Evolutionary conservation across 805 yeast species (phyloP).

Genomic region (Torulaspora franciscae): DNA sequence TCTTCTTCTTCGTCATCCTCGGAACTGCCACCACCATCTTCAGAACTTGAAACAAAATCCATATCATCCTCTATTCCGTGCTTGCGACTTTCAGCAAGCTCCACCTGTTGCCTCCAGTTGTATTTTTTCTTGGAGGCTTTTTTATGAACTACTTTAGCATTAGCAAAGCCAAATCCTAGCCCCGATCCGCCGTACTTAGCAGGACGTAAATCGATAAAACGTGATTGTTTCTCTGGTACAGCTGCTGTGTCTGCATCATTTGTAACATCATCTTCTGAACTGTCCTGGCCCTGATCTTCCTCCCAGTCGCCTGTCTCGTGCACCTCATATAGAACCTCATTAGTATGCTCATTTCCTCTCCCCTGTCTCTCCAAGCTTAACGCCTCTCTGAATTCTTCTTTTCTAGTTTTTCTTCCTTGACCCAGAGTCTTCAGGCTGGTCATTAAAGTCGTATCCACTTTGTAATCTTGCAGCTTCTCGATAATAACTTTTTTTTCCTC

Average conservation of each 20-base stretch:
- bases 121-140: conserved; percentile 47
- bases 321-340: conserved; percentile 64
- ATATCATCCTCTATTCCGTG: conserved; percentile 51
- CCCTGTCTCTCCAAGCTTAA: conserved; percentile 68
- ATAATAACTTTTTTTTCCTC: conserved; percentile 80
- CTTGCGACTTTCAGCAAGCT: conserved; percentile 42
- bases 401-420: conserved; percentile 60
- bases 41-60: conserved; percentile 47
- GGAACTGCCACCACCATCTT: conserved; percentile 21
- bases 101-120: conserved; percentile 67
- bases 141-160: conserved; percentile 47
- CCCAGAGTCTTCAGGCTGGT: conserved; percentile 78
- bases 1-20: conserved; percentile 18
- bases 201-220: conserved; percentile 71
- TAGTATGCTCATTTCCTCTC: conserved; percentile 54
- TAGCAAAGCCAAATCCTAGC: conserved; percentile 63
- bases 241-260: conserved; percentile 19
- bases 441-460: conserved; percentile 63
- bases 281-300: conserved; percentile 24
- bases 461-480: conserved; percentile 58
- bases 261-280: conserved; percentile 21
- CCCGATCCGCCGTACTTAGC: conserved; percentile 55
- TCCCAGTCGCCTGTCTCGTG: conserved; percentile 61
- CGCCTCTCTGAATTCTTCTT: conserved; percentile 71
- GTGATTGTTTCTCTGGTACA: conserved; percentile 26